Evolutionary conservation across 2,329 filamentous ascomycete genomes (phyloP).

Genomic region (Lecanicillium sp.): DNA sequence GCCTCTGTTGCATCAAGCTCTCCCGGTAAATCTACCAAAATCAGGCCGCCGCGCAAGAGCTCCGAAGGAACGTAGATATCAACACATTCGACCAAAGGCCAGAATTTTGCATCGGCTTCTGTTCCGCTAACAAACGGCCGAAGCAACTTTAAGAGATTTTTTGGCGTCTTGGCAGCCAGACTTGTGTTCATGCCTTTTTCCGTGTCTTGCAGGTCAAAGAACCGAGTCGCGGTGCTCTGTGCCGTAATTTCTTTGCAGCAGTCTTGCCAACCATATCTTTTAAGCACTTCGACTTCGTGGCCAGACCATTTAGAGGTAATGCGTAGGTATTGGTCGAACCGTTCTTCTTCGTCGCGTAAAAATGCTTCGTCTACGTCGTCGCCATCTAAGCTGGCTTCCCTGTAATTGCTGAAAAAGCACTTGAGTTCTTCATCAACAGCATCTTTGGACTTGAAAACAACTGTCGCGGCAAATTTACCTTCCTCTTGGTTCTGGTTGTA

Average conservation of each 20-base stretch:
- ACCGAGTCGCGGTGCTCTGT: too few relatives aligned
- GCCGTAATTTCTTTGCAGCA: neutral
- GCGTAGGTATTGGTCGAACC: too few relatives aligned
- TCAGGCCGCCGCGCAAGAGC: constrained; percentile 10
- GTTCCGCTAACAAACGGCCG: constrained; percentile 8
- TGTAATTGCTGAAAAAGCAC: constrained; percentile 4
- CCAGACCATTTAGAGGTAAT: too few relatives aligned
- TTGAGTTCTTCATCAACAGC: constrained; percentile 10
- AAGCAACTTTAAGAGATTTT: too few relatives aligned
- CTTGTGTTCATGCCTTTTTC: constrained; percentile 1
- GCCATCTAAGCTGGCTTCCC: neutral
- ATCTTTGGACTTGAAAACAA: constrained; percentile 11
- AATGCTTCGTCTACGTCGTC: neutral
- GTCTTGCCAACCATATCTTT: neutral
- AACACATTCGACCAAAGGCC: constrained; percentile 12
- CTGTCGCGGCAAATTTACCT: neutral
- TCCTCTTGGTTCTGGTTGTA: constrained; percentile 1
- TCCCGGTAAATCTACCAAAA: constrained; percentile 13
- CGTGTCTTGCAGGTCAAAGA: too few relatives aligned
- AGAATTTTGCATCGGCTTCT: constrained; percentile 1
- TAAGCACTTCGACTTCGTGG: neutral
- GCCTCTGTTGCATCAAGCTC: constrained; percentile 10
- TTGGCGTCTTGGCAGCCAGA: too few relatives aligned
- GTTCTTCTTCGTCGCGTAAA: too few relatives aligned
- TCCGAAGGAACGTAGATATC: constrained; percentile 8